Conservation (phyloP, 2,329 filamentous ascomycete species). For the Sporothrix pseudoabietina region DNA sequence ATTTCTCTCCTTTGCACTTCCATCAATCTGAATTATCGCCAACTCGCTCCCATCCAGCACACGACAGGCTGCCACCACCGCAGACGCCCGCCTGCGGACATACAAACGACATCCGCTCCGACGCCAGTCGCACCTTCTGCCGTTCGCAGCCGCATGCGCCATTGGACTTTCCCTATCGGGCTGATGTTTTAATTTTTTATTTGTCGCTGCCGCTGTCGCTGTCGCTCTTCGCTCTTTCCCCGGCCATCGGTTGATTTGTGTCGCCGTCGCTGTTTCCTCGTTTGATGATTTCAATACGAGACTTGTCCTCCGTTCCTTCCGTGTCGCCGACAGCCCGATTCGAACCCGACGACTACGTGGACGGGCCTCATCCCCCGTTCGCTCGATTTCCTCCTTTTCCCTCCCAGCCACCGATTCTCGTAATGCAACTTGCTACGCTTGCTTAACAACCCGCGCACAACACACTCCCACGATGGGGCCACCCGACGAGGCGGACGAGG, state of each 20-base stretch:
- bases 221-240: background rate
- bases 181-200: background rate
- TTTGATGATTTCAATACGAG: constrained; percentile 12
- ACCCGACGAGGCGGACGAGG: constrained; percentile 15
- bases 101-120: background rate
- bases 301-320: background rate
- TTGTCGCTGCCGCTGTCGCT: background rate
- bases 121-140: constrained; percentile 13
- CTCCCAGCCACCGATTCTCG: background rate
- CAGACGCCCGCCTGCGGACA: constrained; percentile 1
- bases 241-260: background rate
- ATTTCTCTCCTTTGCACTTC: background rate
- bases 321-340: background rate
- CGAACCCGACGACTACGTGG: background rate
- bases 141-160: background rate
- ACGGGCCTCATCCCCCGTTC: background rate
- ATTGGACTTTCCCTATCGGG: background rate
- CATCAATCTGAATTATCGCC: constrained; percentile 7
- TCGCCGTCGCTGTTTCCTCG: constrained; percentile 5
- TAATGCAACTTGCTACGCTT: constrained; percentile 14
- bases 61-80: constrained; percentile 13
- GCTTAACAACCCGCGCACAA: constrained; percentile 17
- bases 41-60: background rate
- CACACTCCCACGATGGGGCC: constrained; percentile 21
- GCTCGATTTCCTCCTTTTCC: background rate